Percentiles rank a stretch among this genome's conserved stretches.
Evolutionary conservation across 2,329 filamentous ascomycete species (phyloP).

Genomic region (Grosmannia huntii): DNA sequence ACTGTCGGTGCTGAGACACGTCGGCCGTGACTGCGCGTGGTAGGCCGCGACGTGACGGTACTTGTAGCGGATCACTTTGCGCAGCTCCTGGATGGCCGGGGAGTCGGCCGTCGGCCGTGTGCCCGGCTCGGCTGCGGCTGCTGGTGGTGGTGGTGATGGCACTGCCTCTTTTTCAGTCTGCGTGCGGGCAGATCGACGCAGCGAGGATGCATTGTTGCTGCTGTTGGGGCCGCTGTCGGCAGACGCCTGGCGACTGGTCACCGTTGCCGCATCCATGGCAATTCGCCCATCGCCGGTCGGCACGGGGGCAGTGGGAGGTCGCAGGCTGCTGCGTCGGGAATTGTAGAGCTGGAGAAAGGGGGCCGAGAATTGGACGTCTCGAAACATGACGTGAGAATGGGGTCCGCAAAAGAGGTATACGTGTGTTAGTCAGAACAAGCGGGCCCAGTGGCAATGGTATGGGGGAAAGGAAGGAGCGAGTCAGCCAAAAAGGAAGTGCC

Average conservation of each 20-base stretch:
- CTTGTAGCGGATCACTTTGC: slow-evolving; percentile 40
- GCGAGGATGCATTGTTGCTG: no score
- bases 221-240: not conserved
- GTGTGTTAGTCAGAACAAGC: not conserved
- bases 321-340: not conserved
- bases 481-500: not conserved
- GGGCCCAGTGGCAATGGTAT: not conserved
- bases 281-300: slow-evolving; percentile 8
- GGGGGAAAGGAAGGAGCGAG: not conserved
- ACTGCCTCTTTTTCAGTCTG: not conserved
- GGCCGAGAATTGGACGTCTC: not conserved
- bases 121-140: not conserved
- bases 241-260: slow-evolving; percentile 1
- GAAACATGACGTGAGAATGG: not conserved
- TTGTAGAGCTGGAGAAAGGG: not conserved
- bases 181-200: not conserved
- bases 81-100: slow-evolving; percentile 16
- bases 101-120: slow-evolving; percentile 11
- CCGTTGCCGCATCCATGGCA: slow-evolving; percentile 7
- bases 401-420: not conserved
- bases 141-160: not conserved
- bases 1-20: slow-evolving; percentile 78
- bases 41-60: slow-evolving; percentile 89
- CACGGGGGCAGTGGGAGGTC: not conserved
- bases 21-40: slow-evolving; percentile 59